Conservation (phyloP, 257 asterid species). For the Nicotiana knightiana region DNA sequence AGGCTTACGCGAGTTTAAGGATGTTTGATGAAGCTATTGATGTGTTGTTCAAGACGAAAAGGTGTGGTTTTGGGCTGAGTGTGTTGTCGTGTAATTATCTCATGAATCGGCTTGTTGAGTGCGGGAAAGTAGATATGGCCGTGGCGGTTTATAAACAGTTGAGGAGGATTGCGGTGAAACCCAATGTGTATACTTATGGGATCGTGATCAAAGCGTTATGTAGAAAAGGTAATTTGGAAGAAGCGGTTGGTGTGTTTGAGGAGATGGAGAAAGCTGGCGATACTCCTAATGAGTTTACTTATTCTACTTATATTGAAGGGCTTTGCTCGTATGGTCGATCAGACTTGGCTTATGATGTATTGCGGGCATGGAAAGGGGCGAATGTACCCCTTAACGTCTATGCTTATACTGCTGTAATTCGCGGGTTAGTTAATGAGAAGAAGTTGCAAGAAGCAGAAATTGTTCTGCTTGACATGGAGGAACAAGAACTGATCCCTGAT, state of each 20-base stretch:
- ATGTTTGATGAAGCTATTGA: constrained; percentile 74
- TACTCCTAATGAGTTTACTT: constrained; percentile 38
- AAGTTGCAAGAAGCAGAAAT: constrained; percentile 46
- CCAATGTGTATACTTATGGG: constrained; percentile 70
- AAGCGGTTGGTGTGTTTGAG: constrained; percentile 41
- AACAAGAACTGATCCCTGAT: constrained; percentile 41
- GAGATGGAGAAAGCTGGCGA: constrained; percentile 71
- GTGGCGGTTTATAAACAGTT: constrained; percentile 51
- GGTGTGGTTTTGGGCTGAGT: constrained; percentile 40
- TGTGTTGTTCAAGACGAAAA: constrained; percentile 31
- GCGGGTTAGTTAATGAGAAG: constrained; percentile 54
- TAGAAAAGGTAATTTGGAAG: constrained; percentile 41
- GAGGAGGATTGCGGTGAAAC: constrained; percentile 41
- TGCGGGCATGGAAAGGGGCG: constrained; percentile 24
- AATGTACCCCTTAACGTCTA: constrained; percentile 34
- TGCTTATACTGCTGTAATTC: constrained; percentile 47
- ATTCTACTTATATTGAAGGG: constrained; percentile 49
- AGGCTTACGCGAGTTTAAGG: constrained; percentile 44
- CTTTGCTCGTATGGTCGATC: constrained; percentile 46
- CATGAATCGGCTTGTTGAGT: constrained; percentile 51
- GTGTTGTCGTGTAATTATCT: constrained; percentile 58
- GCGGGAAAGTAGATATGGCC: constrained; percentile 43
- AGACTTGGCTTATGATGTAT: constrained; percentile 32
- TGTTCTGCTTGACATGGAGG: constrained; percentile 49
- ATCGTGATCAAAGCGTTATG: constrained; percentile 64